Percentiles rank a stretch among this genome's conserved stretches.
These are phyloP conservation scores for Herpetospermum pedunculosum DNA, from an alignment of 306 rosid species.

Conservation along the genomic window DNA sequence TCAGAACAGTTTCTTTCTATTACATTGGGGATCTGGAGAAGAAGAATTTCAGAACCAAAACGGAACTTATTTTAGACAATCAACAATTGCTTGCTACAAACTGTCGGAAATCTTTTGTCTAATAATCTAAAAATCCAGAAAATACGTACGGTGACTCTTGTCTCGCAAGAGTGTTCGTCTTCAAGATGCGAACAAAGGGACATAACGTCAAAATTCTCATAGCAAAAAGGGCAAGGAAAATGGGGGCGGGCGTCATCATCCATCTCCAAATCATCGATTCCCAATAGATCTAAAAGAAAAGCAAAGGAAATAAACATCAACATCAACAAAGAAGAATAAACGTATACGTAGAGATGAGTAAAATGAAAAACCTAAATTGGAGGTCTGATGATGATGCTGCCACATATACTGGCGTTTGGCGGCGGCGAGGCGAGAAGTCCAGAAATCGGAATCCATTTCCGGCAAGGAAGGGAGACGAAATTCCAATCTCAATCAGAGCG, in stretches of 20 bases:
- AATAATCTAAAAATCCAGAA: no score
- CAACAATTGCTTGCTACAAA: no score
- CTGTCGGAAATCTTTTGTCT: no score
- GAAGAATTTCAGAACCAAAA: neutral
- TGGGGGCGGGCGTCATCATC: constrained; percentile 88
- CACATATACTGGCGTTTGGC: constrained; percentile 75
- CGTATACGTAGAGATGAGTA: no score
- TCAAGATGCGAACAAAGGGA: constrained; percentile 89
- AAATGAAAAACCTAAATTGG: constrained; percentile 56
- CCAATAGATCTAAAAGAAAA: constrained; percentile 81
- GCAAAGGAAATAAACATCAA: no score
- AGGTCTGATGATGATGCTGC: constrained; percentile 64
- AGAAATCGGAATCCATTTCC: constrained; percentile 84
- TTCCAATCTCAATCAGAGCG: neutral
- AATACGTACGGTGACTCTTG: constrained; percentile 58
- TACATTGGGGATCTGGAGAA: neutral
- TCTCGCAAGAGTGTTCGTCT: constrained; percentile 84
- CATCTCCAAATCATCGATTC: constrained; percentile 71
- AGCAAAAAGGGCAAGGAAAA: constrained; percentile 82
- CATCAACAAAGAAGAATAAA: no score
- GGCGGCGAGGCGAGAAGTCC: constrained; percentile 93
- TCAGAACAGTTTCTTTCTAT: neutral
- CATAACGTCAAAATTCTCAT: constrained; percentile 76
- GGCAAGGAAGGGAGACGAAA: constrained; percentile 21
- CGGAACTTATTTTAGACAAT: neutral